These are phyloP conservation scores for Hypoxylon rickii DNA, from an alignment of 495 filamentous ascomycete genomes.

Conservation along the genomic window DNA sequence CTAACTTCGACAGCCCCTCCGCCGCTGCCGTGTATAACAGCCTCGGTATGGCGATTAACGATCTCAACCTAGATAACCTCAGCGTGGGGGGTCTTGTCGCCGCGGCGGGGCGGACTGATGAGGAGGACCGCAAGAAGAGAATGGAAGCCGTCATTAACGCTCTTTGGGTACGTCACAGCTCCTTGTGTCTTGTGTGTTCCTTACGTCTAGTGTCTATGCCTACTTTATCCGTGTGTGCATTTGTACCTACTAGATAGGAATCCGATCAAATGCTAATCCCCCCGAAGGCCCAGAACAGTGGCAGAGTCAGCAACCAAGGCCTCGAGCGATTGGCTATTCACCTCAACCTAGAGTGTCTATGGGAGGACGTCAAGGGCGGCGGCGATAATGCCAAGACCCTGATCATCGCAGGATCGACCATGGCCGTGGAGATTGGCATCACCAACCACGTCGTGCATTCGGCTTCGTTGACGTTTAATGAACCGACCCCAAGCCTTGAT, in stretches of 20 bases:
- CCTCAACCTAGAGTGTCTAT: constrained; percentile 72
- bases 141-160: constrained; percentile 58
- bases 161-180: constrained; percentile 39
- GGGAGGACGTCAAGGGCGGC: constrained; percentile 60
- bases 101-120: constrained; percentile 48
- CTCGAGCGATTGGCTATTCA: constrained; percentile 75
- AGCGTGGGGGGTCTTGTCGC: constrained; percentile 38
- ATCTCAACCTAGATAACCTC: constrained; percentile 48
- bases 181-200: too few relatives aligned
- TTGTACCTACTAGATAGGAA: constrained; percentile 5
- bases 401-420: constrained; percentile 69
- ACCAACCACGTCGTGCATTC: constrained; percentile 55
- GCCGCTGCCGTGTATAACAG: constrained; percentile 55
- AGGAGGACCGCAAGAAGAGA: constrained; percentile 61
- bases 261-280: constrained; percentile 1
- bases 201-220: too few relatives aligned
- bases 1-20: constrained; percentile 60
- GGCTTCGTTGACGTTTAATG: constrained; percentile 51
- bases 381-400: constrained; percentile 57
- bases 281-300: constrained; percentile 42
- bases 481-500: constrained; percentile 51
- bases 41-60: constrained; percentile 46
- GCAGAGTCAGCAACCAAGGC: constrained; percentile 76
- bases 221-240: too few relatives aligned
- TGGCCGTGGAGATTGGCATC: constrained; percentile 61